Percentiles rank a stretch among this genome's conserved stretches.
These are phyloP conservation scores for Echinosophora koreensis DNA, from an alignment of 306 rosid species.

Conservation along the genomic window DNA sequence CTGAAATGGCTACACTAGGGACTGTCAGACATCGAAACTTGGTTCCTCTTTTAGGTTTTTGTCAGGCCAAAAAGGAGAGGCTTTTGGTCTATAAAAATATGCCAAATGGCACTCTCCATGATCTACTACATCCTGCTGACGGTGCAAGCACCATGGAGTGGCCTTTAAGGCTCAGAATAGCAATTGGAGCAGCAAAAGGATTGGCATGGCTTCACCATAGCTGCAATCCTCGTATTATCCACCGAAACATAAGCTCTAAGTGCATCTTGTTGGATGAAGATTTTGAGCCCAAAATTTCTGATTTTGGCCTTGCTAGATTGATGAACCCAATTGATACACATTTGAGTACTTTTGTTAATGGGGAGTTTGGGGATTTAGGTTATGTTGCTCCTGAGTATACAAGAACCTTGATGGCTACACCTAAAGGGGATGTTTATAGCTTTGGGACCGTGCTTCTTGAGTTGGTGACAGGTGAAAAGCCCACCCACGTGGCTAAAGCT, in stretches of 20 bases:
- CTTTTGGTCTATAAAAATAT: constrained; percentile 76
- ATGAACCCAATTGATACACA: constrained; percentile 96
- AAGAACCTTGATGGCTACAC: constrained; percentile 88
- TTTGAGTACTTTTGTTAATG: constrained; percentile 96
- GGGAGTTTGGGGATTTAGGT: constrained; percentile 94
- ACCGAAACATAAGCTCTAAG: constrained; percentile 93
- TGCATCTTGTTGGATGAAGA: constrained; percentile 80
- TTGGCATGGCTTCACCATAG: constrained; percentile 93
- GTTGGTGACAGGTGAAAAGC: constrained; percentile 87
- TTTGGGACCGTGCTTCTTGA: constrained; percentile 91
- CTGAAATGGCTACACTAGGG: constrained; percentile 91
- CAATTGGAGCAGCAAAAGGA: constrained; percentile 93
- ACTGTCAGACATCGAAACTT: constrained; percentile 70
- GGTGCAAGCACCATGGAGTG: constrained; percentile 68
- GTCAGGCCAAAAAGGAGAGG: constrained; percentile 83
- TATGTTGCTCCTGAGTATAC: constrained; percentile 96
- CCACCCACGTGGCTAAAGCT: constrained; percentile 75
- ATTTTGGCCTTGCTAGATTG: constrained; percentile 95
- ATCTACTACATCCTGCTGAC: constrained; percentile 65
- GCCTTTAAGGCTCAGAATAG: constrained; percentile 82
- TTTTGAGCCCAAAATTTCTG: constrained; percentile 89
- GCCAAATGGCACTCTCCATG: constrained; percentile 85
- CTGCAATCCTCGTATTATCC: constrained; percentile 94
- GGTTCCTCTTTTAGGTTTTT: constrained; percentile 91
- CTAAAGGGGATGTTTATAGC: constrained; percentile 90